phyloP scores from a whole-genome alignment of 148 eudicot species.

The Diospyros lotus region DNA sequence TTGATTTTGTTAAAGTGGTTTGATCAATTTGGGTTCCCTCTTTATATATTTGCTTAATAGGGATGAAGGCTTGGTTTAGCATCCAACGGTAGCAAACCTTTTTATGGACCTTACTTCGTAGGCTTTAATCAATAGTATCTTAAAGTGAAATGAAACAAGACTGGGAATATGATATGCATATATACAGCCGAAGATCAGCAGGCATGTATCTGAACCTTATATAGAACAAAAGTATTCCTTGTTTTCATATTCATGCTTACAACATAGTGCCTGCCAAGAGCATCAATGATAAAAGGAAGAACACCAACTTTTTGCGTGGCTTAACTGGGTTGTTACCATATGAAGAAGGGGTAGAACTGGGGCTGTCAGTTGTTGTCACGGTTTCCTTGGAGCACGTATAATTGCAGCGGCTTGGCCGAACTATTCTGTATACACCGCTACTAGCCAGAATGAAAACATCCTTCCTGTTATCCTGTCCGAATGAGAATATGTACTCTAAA shows the following conservation, averaged over 20 bases:
- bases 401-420: conserved; percentile 86
- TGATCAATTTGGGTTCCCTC: too few relatives aligned
- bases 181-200: too few relatives aligned
- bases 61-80: too few relatives aligned
- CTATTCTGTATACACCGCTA: conserved; percentile 73
- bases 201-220: too few relatives aligned
- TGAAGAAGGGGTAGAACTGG: conserved; percentile 36
- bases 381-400: conserved; percentile 76
- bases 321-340: conserved; percentile 17
- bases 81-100: too few relatives aligned
- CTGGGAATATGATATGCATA: too few relatives aligned
- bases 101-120: too few relatives aligned
- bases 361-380: conserved; percentile 20
- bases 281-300: conserved; percentile 25
- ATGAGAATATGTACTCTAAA: conserved; percentile 68
- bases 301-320: conserved; percentile 19
- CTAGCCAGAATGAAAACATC: conserved; percentile 66
- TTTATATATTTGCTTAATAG: too few relatives aligned
- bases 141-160: too few relatives aligned
- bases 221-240: background rate
- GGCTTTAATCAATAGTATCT: too few relatives aligned
- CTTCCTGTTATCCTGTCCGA: conserved; percentile 74
- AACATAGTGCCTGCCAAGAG: conserved; percentile 21
- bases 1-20: too few relatives aligned
- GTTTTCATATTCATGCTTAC: conserved; percentile 2